phyloP scores from a whole-genome alignment of 331 rosid genomes.

The Malus hybrid region DNA sequence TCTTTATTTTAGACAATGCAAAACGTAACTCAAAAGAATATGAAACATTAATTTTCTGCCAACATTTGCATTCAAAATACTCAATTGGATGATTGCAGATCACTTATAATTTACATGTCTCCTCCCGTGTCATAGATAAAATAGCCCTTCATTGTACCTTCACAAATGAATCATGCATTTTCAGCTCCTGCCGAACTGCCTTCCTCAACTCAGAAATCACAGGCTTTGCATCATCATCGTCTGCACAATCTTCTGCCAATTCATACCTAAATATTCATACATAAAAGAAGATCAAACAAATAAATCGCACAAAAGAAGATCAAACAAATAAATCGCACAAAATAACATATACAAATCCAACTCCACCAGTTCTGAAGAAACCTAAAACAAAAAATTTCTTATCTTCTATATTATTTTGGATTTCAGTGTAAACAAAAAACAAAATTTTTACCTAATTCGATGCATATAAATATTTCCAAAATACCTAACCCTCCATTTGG shows the following conservation, averaged over 20 bases:
- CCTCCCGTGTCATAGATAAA: background rate
- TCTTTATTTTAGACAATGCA: constrained; percentile 13
- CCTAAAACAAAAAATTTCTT: background rate
- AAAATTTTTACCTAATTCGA: constrained; percentile 31
- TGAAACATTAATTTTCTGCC: background rate
- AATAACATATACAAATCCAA: background rate
- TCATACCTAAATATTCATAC: constrained; percentile 53
- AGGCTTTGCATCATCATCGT: constrained; percentile 86
- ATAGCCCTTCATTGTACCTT: constrained; percentile 36
- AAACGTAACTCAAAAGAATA: constrained; percentile 4
- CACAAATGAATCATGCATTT: constrained; percentile 71
- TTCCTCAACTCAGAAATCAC: constrained; percentile 67
- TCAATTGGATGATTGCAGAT: background rate
- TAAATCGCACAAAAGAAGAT: background rate
- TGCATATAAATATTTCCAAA: constrained; percentile 21
- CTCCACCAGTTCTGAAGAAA: background rate
- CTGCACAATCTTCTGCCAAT: constrained; percentile 83
- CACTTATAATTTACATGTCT: background rate
- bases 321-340: background rate
- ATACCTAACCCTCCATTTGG: constrained; percentile 35
- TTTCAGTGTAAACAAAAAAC: constrained; percentile 3
- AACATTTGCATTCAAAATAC: background rate
- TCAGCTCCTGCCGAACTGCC: constrained; percentile 59
- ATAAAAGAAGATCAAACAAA: constrained; percentile 1
- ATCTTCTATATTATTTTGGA: background rate